Percentiles rank a stretch among this genome's conserved stretches.
Conservation (phyloP, 2,329 filamentous ascomycete genomes). For the Coleophoma crateriformis region DNA sequence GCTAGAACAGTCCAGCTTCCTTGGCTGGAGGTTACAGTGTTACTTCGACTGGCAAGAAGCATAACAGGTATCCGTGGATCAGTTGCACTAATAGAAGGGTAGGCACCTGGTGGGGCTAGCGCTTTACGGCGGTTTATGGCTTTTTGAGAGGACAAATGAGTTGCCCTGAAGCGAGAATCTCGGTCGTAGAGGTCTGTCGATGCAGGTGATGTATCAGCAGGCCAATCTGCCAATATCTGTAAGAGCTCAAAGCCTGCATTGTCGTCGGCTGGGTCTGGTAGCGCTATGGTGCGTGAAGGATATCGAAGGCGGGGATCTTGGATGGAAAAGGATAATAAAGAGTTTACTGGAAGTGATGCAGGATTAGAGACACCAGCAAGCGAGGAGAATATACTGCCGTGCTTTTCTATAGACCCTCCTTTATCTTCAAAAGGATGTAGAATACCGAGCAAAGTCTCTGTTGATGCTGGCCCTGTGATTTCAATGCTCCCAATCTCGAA, state of each 20-base stretch:
- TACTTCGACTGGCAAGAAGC: constrained; percentile 54
- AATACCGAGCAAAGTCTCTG: constrained; percentile 68
- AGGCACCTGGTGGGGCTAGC: constrained; percentile 54
- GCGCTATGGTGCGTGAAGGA: constrained; percentile 56
- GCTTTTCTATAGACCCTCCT: constrained; percentile 29
- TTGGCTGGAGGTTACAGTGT: constrained; percentile 43
- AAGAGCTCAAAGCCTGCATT: constrained; percentile 39
- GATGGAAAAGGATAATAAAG: constrained; percentile 66
- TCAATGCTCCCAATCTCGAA: constrained; percentile 71
- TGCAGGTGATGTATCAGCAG: constrained; percentile 46
- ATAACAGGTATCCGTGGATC: constrained; percentile 78
- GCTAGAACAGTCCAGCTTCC: constrained; percentile 79
- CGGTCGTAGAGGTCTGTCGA: constrained; percentile 62
- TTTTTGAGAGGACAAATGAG: constrained; percentile 68
- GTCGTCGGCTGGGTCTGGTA: constrained; percentile 31
- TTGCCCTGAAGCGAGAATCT: constrained; percentile 57
- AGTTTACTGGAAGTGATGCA: constrained; percentile 61
- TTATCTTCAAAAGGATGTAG: constrained; percentile 46
- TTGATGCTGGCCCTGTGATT: constrained; percentile 67
- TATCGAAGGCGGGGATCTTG: constrained; percentile 77
- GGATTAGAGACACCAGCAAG: constrained; percentile 60
- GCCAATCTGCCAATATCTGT: constrained; percentile 61
- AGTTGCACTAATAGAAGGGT: constrained; percentile 47
- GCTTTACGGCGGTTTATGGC: constrained; percentile 73
- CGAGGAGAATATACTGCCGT: constrained; percentile 43